These are phyloP conservation scores for Aegilops bicornis DNA, from an alignment of 176 grass and related monocot genomes.

Conservation along the genomic window DNA sequence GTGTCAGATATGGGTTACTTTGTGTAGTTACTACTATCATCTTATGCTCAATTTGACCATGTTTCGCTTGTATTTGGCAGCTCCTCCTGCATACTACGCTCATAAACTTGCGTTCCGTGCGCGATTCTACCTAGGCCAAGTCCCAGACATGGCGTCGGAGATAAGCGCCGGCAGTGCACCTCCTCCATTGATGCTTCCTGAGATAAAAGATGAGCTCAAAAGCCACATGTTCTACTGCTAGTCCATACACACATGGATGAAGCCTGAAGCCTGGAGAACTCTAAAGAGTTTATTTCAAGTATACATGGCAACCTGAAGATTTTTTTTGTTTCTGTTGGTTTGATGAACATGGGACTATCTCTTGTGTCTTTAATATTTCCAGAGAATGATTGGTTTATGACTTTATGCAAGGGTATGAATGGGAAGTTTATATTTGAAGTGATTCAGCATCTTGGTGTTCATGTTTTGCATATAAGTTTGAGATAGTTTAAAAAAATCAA, in stretches of 20 bases:
- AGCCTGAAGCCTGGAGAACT: not conserved
- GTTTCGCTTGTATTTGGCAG: constrained; percentile 28
- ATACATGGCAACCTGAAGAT: not conserved
- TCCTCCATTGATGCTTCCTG: constrained; percentile 28
- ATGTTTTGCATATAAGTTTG: not conserved
- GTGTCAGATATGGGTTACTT: not conserved
- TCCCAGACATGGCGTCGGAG: not conserved
- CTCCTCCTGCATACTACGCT: constrained; percentile 74
- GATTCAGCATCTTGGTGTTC: not conserved
- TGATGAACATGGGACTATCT: not conserved
- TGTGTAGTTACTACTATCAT: not conserved
- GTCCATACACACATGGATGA: not conserved
- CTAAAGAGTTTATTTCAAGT: not conserved
- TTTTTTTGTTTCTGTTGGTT: not conserved
- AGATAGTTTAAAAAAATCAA: not conserved
- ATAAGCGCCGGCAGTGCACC: not conserved
- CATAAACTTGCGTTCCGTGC: constrained; percentile 73
- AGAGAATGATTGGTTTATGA: not conserved
- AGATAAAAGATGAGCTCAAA: constrained; percentile 60
- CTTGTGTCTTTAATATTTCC: not conserved
- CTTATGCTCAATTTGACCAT: not conserved
- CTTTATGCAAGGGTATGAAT: not conserved
- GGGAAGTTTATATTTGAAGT: not conserved
- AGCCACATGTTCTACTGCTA: constrained; percentile 77
- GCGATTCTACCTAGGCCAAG: constrained; percentile 47